Percentiles rank a stretch among this genome's conserved stretches.
Evolutionary conservation across 306 rosid species (phyloP).

Genomic region (Sesbania bispinosa): DNA sequence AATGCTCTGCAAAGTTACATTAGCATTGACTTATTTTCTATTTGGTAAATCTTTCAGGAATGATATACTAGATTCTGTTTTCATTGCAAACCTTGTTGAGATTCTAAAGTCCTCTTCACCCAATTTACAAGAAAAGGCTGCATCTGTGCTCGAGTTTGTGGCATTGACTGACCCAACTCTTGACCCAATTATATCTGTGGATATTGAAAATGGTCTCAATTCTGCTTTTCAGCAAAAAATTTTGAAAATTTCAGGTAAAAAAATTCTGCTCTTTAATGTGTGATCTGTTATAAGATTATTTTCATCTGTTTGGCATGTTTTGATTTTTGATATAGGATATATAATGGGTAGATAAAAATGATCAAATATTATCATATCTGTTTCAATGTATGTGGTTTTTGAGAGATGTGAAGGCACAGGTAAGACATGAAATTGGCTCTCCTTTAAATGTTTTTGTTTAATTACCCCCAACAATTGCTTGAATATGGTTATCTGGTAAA

Average conservation of each 20-base stretch:
- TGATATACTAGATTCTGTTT: slow-evolving; percentile 48
- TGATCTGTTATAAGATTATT: neutral
- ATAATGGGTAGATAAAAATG: neutral
- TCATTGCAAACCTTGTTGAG: slow-evolving; percentile 58
- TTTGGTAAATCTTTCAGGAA: slow-evolving; percentile 40
- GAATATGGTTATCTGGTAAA: neutral
- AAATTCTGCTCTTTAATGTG: neutral
- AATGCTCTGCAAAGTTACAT: neutral
- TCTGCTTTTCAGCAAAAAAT: slow-evolving; percentile 60
- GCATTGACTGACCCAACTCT: slow-evolving; percentile 60
- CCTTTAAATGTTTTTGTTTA: neutral
- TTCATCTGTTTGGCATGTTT: neutral
- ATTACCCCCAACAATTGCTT: neutral
- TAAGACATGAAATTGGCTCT: neutral
- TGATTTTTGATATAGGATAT: neutral
- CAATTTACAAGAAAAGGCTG: slow-evolving; percentile 72
- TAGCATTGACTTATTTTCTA: neutral
- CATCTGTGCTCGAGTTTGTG: slow-evolving; percentile 70
- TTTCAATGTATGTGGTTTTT: neutral
- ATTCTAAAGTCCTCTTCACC: slow-evolving; percentile 64
- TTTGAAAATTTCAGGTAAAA: slow-evolving; percentile 49
- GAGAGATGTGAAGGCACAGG: neutral
- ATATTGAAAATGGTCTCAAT: slow-evolving; percentile 63
- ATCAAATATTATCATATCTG: neutral
- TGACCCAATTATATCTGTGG: slow-evolving; percentile 36